A percentile compares a stretch with the other conserved stretches of the same genome.
Conservation (phyloP, 345 rosid genomes). For the Hirschfeldia incana region DNA sequence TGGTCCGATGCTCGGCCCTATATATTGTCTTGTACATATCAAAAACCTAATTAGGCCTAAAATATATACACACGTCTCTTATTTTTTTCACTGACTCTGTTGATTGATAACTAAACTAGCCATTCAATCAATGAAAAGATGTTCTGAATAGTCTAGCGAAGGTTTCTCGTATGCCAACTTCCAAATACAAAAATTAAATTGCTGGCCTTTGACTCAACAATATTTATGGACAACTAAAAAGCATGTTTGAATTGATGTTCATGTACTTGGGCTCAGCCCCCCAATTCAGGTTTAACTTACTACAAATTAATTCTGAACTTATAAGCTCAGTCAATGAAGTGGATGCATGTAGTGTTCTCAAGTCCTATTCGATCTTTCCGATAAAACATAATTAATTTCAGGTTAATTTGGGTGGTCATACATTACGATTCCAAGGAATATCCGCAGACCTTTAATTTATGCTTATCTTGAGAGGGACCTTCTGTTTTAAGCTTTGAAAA, state of each 20-base stretch:
- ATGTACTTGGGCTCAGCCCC: conserved; percentile 27
- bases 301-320: neutral
- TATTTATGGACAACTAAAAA: neutral
- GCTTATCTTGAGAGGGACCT: conserved; percentile 27
- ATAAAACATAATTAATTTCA: neutral
- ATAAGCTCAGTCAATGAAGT: conserved; percentile 6
- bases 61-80: neutral
- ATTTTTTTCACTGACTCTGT: neutral
- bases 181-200: neutral
- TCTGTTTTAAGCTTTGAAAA: conserved; percentile 16
- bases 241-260: conserved; percentile 27
- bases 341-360: conserved; percentile 7
- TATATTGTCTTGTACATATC: neutral
- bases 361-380: neutral
- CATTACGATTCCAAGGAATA: conserved; percentile 18
- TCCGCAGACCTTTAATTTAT: conserved; percentile 13
- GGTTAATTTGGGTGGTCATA: neutral
- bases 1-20: neutral
- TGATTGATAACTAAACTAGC: neutral
- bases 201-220: neutral
- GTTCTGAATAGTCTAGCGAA: conserved; percentile 8
- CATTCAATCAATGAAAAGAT: neutral
- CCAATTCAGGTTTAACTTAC: conserved; percentile 1
- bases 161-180: neutral
- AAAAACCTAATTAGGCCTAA: neutral